Evolutionary conservation across 441 rosid species (phyloP).

Genomic region (Pelargonium myrrhifolium): DNA sequence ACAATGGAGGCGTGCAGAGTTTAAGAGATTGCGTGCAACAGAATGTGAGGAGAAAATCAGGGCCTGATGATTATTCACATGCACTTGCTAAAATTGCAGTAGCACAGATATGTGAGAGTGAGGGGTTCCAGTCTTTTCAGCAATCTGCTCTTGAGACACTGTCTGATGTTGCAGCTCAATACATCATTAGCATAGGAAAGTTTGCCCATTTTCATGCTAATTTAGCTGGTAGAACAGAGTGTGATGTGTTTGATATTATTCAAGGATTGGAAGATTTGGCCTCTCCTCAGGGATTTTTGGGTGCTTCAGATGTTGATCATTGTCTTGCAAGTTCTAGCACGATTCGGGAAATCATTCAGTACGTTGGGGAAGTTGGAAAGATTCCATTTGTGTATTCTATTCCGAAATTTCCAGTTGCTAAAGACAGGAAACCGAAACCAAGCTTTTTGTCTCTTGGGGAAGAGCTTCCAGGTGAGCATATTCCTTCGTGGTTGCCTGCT

Average conservation of each 20-base stretch:
- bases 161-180: conserved; percentile 48
- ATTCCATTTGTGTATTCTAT: conserved; percentile 57
- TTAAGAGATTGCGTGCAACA: conserved; percentile 41
- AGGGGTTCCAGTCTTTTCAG: conserved; percentile 70
- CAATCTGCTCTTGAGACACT: conserved; percentile 67
- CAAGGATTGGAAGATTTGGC: conserved; percentile 71
- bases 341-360: conserved; percentile 55
- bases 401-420: conserved; percentile 54
- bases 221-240: conserved; percentile 57
- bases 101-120: conserved; percentile 62
- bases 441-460: conserved; percentile 49
- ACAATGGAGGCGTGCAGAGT: conserved; percentile 79
- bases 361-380: conserved; percentile 43
- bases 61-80: conserved; percentile 43
- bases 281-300: conserved; percentile 46
- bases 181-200: conserved; percentile 49
- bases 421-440: conserved; percentile 39
- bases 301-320: conserved; percentile 56
- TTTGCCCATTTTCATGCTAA: conserved; percentile 47
- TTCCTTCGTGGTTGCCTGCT: conserved; percentile 79
- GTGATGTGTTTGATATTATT: conserved; percentile 59
- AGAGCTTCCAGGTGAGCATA: conserved; percentile 64
- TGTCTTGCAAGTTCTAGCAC: conserved; percentile 60
- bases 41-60: conserved; percentile 27
- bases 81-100: conserved; percentile 63